A percentile compares a stretch with the other conserved stretches of the same genome.
phyloP scores from a whole-genome alignment of 306 rosid species.

The Ormosia emarginata region DNA sequence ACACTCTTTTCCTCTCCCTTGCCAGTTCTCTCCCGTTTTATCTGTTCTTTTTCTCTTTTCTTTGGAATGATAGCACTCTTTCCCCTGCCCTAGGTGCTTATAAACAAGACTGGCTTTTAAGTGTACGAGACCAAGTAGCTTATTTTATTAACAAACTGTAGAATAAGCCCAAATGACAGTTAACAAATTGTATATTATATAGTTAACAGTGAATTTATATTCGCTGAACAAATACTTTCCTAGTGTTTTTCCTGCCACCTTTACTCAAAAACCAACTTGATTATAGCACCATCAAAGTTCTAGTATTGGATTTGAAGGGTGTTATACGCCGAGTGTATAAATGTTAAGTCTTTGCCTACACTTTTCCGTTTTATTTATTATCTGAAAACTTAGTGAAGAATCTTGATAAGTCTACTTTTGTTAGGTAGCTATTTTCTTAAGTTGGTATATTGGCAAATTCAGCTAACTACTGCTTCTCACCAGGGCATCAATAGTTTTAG shows the following conservation, averaged over 20 bases:
- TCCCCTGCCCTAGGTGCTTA: slow-evolving; percentile 50
- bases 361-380: slow-evolving; percentile 12
- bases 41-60: slow-evolving; percentile 28
- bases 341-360: slow-evolving; percentile 19
- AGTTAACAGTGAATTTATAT: slow-evolving; percentile 22
- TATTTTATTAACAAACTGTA: slow-evolving; percentile 42
- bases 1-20: slow-evolving; percentile 21
- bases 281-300: slow-evolving; percentile 18
- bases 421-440: slow-evolving; percentile 62
- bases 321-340: slow-evolving; percentile 18
- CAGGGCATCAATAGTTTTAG: slow-evolving; percentile 12
- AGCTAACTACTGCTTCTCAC: slow-evolving; percentile 48
- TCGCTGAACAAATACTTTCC: slow-evolving; percentile 30
- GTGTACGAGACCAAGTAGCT: slow-evolving; percentile 35
- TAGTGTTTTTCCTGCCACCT: slow-evolving; percentile 34
- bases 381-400: slow-evolving; percentile 28
- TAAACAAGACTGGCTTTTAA: slow-evolving; percentile 63
- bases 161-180: slow-evolving; percentile 34
- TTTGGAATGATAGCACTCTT: slow-evolving; percentile 55
- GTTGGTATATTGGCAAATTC: slow-evolving; percentile 69
- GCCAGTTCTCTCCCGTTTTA: not conserved
- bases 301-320: slow-evolving; percentile 22
- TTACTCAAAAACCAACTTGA: slow-evolving; percentile 54
- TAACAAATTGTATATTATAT: slow-evolving; percentile 16
- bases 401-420: slow-evolving; percentile 42